A percentile compares a stretch with the other conserved stretches of the same genome.
phyloP scores from a whole-genome alignment of 176 grass and related monocot genomes.

The Pharus latifolius region DNA sequence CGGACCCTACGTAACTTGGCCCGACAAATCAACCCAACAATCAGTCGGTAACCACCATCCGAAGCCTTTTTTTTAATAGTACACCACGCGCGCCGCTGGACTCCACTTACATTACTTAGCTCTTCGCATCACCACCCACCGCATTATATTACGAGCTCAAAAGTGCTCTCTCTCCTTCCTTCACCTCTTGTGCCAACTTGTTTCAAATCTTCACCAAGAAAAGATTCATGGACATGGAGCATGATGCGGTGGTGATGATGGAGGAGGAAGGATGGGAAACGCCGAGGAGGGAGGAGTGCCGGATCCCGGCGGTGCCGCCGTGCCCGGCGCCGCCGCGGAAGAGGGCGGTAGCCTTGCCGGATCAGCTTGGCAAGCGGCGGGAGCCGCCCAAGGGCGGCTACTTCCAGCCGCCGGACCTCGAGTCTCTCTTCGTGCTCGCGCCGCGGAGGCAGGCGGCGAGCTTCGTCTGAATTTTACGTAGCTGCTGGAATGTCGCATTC shows the following conservation, averaged over 20 bases:
- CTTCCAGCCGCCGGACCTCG: constrained; percentile 81
- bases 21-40: neutral
- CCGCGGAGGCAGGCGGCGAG: constrained; percentile 31
- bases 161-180: neutral
- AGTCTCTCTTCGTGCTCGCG: constrained; percentile 46
- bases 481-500: neutral
- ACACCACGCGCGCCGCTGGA: constrained; percentile 11
- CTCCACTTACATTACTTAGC: neutral
- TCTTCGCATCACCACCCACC: constrained; percentile 1
- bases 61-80: no score
- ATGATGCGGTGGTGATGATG: neutral
- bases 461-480: neutral
- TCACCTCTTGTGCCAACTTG: neutral
- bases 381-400: constrained; percentile 57
- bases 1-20: fast-evolving
- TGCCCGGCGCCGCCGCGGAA: constrained; percentile 58
- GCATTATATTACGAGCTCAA: constrained; percentile 38
- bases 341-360: constrained; percentile 10
- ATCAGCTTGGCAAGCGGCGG: neutral
- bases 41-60: fast-evolving
- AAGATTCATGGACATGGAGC: constrained; percentile 4
- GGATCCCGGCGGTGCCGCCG: constrained; percentile 34
- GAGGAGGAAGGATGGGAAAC: constrained; percentile 53
- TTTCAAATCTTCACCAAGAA: neutral
- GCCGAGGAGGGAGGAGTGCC: constrained; percentile 54